phyloP scores from a whole-genome alignment of 345 rosid species.

The Physaria fendleri region DNA sequence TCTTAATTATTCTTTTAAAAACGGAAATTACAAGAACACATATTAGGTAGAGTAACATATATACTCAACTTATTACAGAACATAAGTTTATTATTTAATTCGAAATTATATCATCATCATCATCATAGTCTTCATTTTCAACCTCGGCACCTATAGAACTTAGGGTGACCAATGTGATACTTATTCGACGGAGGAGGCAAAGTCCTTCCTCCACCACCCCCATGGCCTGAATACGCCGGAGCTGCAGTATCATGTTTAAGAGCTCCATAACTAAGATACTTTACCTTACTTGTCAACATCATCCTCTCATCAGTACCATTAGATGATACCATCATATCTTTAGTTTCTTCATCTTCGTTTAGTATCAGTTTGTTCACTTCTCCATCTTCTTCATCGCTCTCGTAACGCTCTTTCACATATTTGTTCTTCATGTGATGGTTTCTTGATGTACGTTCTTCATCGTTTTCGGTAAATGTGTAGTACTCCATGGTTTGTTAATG shows the following conservation, averaged over 20 bases:
- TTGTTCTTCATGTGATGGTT: constrained; percentile 23
- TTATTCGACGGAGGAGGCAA: constrained; percentile 51
- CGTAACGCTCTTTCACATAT: constrained; percentile 29
- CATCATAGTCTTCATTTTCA: neutral
- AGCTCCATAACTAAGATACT: constrained; percentile 22
- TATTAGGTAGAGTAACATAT: neutral
- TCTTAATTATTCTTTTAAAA: neutral
- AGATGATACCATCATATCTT: neutral
- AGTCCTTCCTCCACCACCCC: constrained; percentile 21
- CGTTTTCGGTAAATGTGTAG: constrained; percentile 16
- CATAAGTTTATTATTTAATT: neutral
- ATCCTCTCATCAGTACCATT: constrained; percentile 14
- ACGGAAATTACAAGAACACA: neutral
- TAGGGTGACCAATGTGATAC: constrained; percentile 45
- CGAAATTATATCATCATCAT: neutral
- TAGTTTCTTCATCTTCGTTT: constrained; percentile 13
- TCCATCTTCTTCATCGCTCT: constrained; percentile 32
- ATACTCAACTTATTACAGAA: constrained; percentile 4
- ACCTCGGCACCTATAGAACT: constrained; percentile 51
- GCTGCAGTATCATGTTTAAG: constrained; percentile 19
- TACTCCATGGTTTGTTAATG: constrained; percentile 25
- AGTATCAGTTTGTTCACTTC: constrained; percentile 15
- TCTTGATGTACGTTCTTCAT: constrained; percentile 15
- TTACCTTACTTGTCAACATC: constrained; percentile 20
- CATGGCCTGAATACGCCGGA: constrained; percentile 6